These are phyloP conservation scores for Ustilago tritici DNA, from an alignment of 1,284 basidiomycete genomes.

Conservation along the genomic window DNA sequence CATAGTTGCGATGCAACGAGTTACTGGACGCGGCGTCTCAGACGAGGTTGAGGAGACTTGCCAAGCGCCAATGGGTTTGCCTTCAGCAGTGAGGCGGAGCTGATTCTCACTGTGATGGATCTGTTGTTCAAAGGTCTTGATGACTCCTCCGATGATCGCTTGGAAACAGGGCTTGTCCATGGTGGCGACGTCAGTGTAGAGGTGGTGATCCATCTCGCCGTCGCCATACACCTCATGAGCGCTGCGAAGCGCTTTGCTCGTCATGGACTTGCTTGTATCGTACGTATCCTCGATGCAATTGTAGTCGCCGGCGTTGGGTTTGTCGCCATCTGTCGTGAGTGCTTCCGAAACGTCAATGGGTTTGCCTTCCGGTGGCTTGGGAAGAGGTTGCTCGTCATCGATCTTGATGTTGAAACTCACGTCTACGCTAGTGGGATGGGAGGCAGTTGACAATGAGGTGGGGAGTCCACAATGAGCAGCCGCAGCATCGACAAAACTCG, in stretches of 20 bases:
- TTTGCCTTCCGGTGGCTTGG: no score
- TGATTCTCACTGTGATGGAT: no score
- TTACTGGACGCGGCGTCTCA: no score
- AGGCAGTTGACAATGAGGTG: slow-evolving; percentile 20
- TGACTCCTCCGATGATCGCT: slow-evolving; percentile 29
- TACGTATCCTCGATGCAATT: slow-evolving; percentile 11
- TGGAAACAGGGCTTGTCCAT: slow-evolving; percentile 4
- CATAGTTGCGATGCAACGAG: no score
- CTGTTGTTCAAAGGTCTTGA: slow-evolving; percentile 34
- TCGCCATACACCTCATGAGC: slow-evolving; percentile 47
- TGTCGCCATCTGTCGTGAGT: no score
- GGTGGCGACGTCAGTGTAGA: slow-evolving; percentile 23
- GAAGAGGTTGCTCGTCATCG: not conserved
- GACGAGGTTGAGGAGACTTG: not conserved
- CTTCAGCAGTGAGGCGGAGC: no score
- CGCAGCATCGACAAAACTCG: slow-evolving; percentile 39
- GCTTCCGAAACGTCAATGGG: no score
- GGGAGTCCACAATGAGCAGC: slow-evolving; percentile 6
- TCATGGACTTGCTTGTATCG: slow-evolving; percentile 16
- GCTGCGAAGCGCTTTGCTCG: slow-evolving; percentile 6
- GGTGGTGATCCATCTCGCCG: slow-evolving; percentile 34
- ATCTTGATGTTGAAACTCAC: slow-evolving; percentile 9
- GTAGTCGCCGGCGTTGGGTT: no score
- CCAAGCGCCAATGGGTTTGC: no score
- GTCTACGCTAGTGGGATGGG: slow-evolving; percentile 11